Percentiles rank a stretch among this genome's conserved stretches.
phyloP scores from a whole-genome alignment of 352 stramenopile genomes.

The Phytophthora quininea region DNA sequence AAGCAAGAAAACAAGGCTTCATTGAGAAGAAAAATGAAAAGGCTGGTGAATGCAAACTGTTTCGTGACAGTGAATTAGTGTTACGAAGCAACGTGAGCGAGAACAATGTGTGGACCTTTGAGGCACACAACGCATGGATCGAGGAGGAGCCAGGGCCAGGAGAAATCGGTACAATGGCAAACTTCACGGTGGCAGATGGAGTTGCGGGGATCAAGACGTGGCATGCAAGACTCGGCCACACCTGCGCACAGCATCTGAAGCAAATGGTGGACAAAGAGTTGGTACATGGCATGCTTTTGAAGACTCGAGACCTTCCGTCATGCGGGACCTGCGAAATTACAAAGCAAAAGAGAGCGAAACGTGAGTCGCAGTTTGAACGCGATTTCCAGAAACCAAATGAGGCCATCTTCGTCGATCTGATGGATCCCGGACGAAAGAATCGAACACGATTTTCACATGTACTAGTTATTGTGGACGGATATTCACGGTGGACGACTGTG shows the following conservation, averaged over 20 bases:
- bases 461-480: not conserved
- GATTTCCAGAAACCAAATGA: slow-evolving; percentile 1
- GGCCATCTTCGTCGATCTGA: not conserved
- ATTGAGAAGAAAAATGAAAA: slow-evolving; percentile 1
- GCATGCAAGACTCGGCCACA: slow-evolving; percentile 10
- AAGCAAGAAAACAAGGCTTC: slow-evolving; percentile 12
- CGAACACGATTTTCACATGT: not conserved
- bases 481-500: not conserved
- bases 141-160: not conserved
- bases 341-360: not conserved
- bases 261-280: slow-evolving; percentile 8
- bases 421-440: slow-evolving; percentile 3
- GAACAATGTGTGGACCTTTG: slow-evolving; percentile 13
- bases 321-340: slow-evolving; percentile 4
- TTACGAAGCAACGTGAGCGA: not conserved
- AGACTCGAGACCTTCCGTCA: slow-evolving; percentile 4
- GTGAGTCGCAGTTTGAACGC: not conserved
- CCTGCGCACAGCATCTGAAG: slow-evolving; percentile 6
- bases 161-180: not conserved
- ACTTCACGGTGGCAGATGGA: slow-evolving; percentile 6
- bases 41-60: slow-evolving; percentile 5
- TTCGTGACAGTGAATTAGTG: not conserved
- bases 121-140: slow-evolving; percentile 9
- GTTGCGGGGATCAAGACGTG: not conserved
- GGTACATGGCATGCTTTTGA: slow-evolving; percentile 1